Base-by-base conservation (phyloP, 495 filamentous ascomycete species). In the Neurospora sp. region DNA sequence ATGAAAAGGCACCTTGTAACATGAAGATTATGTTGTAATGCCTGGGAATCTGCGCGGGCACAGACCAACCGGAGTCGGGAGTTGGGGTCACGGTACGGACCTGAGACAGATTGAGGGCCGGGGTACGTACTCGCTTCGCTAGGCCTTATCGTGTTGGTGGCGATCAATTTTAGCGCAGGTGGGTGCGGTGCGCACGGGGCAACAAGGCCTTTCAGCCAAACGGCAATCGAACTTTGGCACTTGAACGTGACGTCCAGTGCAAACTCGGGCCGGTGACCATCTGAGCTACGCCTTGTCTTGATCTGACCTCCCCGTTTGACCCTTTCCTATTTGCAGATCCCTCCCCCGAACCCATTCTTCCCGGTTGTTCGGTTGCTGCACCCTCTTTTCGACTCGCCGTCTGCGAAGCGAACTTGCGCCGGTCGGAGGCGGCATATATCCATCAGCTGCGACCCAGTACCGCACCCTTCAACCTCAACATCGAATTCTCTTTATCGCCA, bases 181-280 rank as follows among this genome's bases (percentile, higher is more conserved):
- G 73, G 76, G 69, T 74, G 74, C 74, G 70, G 53, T 61, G 53
- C 53, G 53, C 53, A 61, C 53, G 53, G 53, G 73, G 72, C 76
- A 73, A 74, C 76, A 78, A 76, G 73, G 74, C 53, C 75, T 76
- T 79, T 77, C 73, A 71, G 70, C 76, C 76, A 73, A 70, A 72
- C 53, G 27, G 53, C 53, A 61, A 16, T 61, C 74, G 68, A 74
- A 73, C 48, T 73, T 71, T 72, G 69, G 72, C 53, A 35, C 53
- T 61, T 59, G 70, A 70, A 41, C 69, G 39, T 73, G 74, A 75
- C 71, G 71, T 73, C 68, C 46, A 68, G 70, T 70, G 40, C 71
- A 71, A 77, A 74, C 69, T 73, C 73, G 69, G 72, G 74, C 71
- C 71, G 53, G 71, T 74, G 71, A 73, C 69, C 72, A 71, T 61